phyloP scores from a whole-genome alignment of 2,329 filamentous ascomycete species.

The Talaromyces sp. region DNA sequence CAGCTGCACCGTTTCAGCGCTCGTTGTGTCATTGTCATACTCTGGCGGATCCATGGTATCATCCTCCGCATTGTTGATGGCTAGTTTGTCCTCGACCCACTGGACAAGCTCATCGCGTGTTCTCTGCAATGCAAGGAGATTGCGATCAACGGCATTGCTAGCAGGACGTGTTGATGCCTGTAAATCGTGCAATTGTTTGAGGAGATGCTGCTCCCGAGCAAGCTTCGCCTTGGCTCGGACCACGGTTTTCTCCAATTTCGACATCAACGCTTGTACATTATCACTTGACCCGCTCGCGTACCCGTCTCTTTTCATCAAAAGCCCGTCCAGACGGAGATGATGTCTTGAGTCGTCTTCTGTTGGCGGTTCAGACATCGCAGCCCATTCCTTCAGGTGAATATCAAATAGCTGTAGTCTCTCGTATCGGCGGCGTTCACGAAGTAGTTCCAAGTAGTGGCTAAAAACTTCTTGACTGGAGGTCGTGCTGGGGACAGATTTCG shows the following conservation, averaged over 20 bases:
- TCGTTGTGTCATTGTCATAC: constrained; percentile 27
- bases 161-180: constrained; percentile 16
- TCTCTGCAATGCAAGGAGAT: constrained; percentile 39
- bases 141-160: constrained; percentile 16
- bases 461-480: constrained; percentile 23
- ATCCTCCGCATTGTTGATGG: constrained; percentile 31
- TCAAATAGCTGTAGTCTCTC: constrained; percentile 48
- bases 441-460: constrained; percentile 43
- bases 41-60: constrained; percentile 23
- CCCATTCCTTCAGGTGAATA: constrained; percentile 43
- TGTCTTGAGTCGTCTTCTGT: constrained; percentile 16
- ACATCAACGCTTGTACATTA: constrained; percentile 33
- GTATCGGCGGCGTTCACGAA: constrained; percentile 46
- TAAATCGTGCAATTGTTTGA: constrained; percentile 32
- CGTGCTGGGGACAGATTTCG: constrained; percentile 14
- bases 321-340: constrained; percentile 21
- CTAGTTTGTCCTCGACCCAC: constrained; percentile 52
- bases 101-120: constrained; percentile 50
- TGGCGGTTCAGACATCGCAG: constrained; percentile 16
- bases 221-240: constrained; percentile 36
- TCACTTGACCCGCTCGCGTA: constrained; percentile 18
- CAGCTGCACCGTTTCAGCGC: constrained; percentile 29
- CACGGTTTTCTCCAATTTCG: constrained; percentile 40
- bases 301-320: constrained; percentile 16
- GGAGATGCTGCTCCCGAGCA: constrained; percentile 34